Percentiles rank a stretch among this genome's conserved stretches.
phyloP scores from a whole-genome alignment of 78 protist genomes.

The Dictyostelium purpureum region DNA sequence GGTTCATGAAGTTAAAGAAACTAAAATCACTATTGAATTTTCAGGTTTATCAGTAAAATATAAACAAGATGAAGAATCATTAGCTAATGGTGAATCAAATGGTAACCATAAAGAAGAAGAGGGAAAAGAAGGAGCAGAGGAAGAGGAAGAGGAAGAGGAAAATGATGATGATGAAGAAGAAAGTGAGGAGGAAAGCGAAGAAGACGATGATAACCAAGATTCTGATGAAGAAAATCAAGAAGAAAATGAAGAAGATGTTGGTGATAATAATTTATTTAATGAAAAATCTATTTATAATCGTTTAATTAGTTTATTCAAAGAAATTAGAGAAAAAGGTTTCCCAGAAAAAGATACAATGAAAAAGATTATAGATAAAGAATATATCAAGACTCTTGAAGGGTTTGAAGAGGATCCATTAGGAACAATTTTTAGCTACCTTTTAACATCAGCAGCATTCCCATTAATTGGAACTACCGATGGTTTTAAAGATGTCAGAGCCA shows the following conservation, averaged over 20 bases:
- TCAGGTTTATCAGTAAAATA: slow-evolving; percentile 33
- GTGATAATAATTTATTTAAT: slow-evolving; percentile 13
- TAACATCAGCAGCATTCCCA: slow-evolving; percentile 19
- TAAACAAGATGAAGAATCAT: background rate
- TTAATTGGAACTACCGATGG: background rate
- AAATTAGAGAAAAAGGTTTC: slow-evolving; percentile 41
- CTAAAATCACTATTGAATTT: slow-evolving; percentile 49
- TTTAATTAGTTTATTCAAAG: slow-evolving; percentile 17
- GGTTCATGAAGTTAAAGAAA: slow-evolving; percentile 55
- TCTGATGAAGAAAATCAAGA: slow-evolving; percentile 2
- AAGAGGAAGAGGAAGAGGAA: slow-evolving; percentile 10
- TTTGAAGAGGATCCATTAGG: slow-evolving; percentile 68
- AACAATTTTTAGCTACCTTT: slow-evolving; percentile 25
- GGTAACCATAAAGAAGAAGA: background rate
- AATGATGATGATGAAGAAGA: slow-evolving; percentile 4
- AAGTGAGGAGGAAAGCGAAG: background rate
- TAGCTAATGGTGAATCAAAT: background rate
- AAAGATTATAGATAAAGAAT: slow-evolving; percentile 22
- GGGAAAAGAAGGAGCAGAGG: background rate
- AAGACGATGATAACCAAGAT: background rate
- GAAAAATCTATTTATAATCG: slow-evolving; percentile 32
- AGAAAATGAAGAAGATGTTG: background rate
- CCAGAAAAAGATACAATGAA: slow-evolving; percentile 6
- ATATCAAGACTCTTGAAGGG: slow-evolving; percentile 34
- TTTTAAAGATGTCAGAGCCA: background rate